phyloP scores from a whole-genome alignment of 257 asterid species.

The Petrea volubilis region DNA sequence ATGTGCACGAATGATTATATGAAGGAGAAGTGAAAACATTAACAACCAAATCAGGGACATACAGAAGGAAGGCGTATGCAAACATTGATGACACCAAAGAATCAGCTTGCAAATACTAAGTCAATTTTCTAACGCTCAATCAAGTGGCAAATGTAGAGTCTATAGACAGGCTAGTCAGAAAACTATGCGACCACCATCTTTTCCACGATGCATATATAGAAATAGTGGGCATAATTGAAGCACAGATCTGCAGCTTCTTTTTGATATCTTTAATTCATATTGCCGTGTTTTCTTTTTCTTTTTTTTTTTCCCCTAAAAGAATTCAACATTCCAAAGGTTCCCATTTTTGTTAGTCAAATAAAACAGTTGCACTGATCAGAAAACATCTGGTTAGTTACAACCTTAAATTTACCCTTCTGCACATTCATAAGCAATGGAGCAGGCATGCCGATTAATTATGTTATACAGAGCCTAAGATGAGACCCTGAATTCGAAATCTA shows the following conservation, averaged over 20 bases:
- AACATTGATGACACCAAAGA: background rate
- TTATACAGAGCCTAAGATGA: background rate
- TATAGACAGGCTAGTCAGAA: constrained; percentile 3
- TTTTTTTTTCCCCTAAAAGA: background rate
- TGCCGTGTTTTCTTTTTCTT: background rate
- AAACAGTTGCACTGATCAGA: background rate
- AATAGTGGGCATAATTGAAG: constrained; percentile 1
- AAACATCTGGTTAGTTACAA: too few species aligned
- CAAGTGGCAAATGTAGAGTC: background rate
- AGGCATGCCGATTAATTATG: too few species aligned
- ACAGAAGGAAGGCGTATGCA: background rate
- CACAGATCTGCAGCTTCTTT: background rate
- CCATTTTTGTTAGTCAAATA: background rate
- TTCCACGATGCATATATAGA: background rate
- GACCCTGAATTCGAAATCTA: background rate
- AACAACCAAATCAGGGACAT: background rate
- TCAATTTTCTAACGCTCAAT: background rate
- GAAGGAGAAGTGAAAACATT: background rate
- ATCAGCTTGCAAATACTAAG: background rate
- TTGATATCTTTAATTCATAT: background rate
- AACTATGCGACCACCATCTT: background rate
- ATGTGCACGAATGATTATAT: background rate
- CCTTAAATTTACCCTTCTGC: too few species aligned
- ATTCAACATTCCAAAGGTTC: constrained; percentile 1
- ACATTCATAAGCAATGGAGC: too few species aligned